These are phyloP conservation scores for Mucor sp. DNA, from an alignment of 371 early-diverging fungal species.

Conservation along the genomic window DNA sequence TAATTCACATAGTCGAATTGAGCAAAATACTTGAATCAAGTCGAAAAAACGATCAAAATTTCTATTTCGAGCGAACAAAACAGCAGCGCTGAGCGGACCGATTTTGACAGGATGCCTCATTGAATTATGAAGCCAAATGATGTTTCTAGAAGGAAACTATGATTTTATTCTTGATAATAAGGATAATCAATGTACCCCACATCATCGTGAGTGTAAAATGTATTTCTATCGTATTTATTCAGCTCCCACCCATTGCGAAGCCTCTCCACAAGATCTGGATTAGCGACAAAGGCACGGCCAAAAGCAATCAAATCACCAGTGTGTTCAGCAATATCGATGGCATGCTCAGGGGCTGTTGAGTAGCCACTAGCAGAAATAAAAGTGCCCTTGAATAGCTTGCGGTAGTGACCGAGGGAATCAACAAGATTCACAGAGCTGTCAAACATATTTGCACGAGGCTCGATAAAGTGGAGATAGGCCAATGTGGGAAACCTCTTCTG, in stretches of 20 bases:
- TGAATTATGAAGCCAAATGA: too few species aligned
- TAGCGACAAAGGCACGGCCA: conserved; percentile 40
- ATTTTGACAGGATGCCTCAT: too few species aligned
- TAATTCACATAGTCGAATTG: too few species aligned
- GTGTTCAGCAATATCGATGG: conserved; percentile 21
- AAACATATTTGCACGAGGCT: conserved; percentile 24
- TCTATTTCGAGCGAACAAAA: too few species aligned
- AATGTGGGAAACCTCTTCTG: conserved; percentile 23
- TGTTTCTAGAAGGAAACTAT: too few species aligned
- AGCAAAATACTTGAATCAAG: too few species aligned
- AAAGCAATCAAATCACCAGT: conserved; percentile 34
- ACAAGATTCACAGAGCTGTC: neutral
- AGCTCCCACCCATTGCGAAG: conserved; percentile 9
- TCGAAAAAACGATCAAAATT: too few species aligned
- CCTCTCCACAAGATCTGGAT: conserved; percentile 37
- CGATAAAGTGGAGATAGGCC: conserved; percentile 33
- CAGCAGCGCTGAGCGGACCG: too few species aligned
- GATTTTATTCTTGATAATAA: neutral
- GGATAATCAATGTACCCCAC: conserved; percentile 30
- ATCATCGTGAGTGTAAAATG: conserved; percentile 20
- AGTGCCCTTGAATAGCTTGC: conserved; percentile 30
- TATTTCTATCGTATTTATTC: conserved; percentile 21
- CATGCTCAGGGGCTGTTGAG: conserved; percentile 14
- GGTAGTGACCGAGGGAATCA: conserved; percentile 29
- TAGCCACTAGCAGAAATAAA: conserved; percentile 30